Percentiles rank a stretch among this genome's conserved stretches.
phyloP scores from a whole-genome alignment of 1,284 basidiomycete species.

The Moesziomyces antarcticus region DNA sequence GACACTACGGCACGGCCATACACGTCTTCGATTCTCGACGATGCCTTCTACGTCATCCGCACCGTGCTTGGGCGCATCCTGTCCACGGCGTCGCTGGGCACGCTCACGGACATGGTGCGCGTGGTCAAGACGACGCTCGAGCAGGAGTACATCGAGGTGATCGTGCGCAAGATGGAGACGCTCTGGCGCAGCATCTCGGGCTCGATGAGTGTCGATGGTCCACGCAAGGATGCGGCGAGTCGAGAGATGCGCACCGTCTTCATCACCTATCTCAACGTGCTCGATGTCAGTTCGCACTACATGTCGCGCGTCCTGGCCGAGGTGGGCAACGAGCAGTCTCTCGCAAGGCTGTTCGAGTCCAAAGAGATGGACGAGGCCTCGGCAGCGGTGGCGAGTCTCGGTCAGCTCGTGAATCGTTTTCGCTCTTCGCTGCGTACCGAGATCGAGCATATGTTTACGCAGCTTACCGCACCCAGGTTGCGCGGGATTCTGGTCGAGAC shows the following conservation, averaged over 20 bases:
- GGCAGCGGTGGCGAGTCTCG: slow-evolving; percentile 19
- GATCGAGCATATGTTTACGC: slow-evolving; percentile 92
- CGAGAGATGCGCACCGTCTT: slow-evolving; percentile 62
- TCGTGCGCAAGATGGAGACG: slow-evolving; percentile 63
- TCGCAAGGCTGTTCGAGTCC: slow-evolving; percentile 37
- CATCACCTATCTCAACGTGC: slow-evolving; percentile 63
- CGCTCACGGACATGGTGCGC: slow-evolving; percentile 39
- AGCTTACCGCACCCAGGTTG: slow-evolving; percentile 85
- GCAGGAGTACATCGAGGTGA: slow-evolving; percentile 61
- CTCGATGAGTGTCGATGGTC: slow-evolving; percentile 62
- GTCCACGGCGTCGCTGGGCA: slow-evolving; percentile 52
- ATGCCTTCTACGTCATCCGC: slow-evolving; percentile 65
- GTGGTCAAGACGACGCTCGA: slow-evolving; percentile 49
- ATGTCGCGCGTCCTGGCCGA: slow-evolving; percentile 57
- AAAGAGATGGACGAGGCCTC: slow-evolving; percentile 16
- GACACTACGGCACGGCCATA: slow-evolving; percentile 52
- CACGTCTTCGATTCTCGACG: slow-evolving; percentile 63
- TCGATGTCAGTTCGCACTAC: slow-evolving; percentile 59
- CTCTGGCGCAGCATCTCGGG: slow-evolving; percentile 54
- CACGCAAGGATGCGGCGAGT: slow-evolving; percentile 61
- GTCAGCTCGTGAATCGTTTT: slow-evolving; percentile 27
- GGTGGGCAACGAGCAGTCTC: slow-evolving; percentile 27
- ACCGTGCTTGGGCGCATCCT: slow-evolving; percentile 57
- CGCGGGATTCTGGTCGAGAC: slow-evolving; percentile 85
- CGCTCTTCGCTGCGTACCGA: slow-evolving; percentile 73